phyloP scores from a whole-genome alignment of 164 flowering plant species.

The Magnolia changhungtana region DNA sequence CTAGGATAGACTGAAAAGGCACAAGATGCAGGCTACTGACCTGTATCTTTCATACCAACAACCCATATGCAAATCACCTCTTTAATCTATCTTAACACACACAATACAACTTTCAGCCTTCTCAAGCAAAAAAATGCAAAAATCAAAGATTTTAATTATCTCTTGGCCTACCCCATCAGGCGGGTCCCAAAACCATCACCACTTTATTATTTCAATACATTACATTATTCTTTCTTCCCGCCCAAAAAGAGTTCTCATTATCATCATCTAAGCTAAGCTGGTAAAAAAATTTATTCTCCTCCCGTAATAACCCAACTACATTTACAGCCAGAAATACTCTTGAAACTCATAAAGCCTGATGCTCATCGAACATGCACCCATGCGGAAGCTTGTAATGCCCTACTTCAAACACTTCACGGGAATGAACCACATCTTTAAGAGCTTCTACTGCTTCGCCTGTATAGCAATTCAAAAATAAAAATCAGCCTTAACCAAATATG shows the following conservation, averaged over 20 bases:
- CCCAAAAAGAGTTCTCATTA: background rate
- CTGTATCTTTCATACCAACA: no score
- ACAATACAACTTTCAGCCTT: background rate
- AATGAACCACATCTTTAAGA: background rate
- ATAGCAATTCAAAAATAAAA: background rate
- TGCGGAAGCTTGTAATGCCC: background rate
- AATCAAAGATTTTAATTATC: no score
- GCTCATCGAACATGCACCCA: background rate
- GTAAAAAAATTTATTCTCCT: background rate
- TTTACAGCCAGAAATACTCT: conserved; percentile 1
- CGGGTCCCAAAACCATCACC: background rate
- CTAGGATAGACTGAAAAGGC: no score
- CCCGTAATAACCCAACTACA: background rate
- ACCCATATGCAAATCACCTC: no score
- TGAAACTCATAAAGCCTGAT: background rate
- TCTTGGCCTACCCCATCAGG: background rate
- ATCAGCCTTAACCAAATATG: background rate
- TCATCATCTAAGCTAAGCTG: background rate
- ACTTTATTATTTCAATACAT: background rate
- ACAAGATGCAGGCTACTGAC: no score
- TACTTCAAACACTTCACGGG: background rate
- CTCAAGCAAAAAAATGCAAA: background rate
- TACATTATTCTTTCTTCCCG: background rate
- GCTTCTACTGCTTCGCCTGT: conserved; percentile 44
- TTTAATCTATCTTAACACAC: background rate